Evolutionary conservation across 768 basidiomycete species (phyloP), one percentile per base, ranked within the genome.

Genomic region (Xerocomus brunneocitrinus): DNA sequence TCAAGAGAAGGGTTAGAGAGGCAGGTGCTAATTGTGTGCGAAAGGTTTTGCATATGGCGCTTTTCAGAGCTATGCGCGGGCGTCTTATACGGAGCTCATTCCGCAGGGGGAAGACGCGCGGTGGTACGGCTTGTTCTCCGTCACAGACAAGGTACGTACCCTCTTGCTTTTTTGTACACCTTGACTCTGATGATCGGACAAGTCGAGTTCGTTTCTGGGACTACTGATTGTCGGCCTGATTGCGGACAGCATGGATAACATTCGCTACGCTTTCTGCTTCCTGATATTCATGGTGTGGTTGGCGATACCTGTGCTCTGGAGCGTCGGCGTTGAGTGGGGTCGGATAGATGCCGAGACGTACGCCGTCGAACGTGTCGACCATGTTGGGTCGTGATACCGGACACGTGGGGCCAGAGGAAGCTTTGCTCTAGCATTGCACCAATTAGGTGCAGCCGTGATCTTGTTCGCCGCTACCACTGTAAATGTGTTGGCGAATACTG

Each of bases 191-290:
- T 22, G 41, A 22, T 2, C 3, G 24, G 31, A 22, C 65, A 9
- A 97, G 87, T 93, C 92, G 7, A 87, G 86, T 56, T 92, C 91
- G 7, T 98, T 98, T 73, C 71, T 98, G 4, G 95, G 95, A 0
- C 95, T 95, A 3, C 74, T 94, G 6, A 72, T 92, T 27, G 94
- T 98, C 1, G 94, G 92, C 0, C 59, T 94, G 35, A 89, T 98
- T 38, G 85, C 94, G 0, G 93, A 95, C 65, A 68, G 76, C 41
- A 98, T 92, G 0, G 93, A 90, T 3, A 94, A 95, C 68, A 95
- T 97, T 45, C 87, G 95, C 27, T 89, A 88, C 57, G 85, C 86
- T 3, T 98, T 97, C 71, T 84, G 91, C 65, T 95, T 98, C 74
- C 78, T 98, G 14, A 75, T 91, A 3, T 52, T 76, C 48, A 89